Conservation (phyloP, 805 yeast genomes). For the Lipomyces yamanashiensis region DNA sequence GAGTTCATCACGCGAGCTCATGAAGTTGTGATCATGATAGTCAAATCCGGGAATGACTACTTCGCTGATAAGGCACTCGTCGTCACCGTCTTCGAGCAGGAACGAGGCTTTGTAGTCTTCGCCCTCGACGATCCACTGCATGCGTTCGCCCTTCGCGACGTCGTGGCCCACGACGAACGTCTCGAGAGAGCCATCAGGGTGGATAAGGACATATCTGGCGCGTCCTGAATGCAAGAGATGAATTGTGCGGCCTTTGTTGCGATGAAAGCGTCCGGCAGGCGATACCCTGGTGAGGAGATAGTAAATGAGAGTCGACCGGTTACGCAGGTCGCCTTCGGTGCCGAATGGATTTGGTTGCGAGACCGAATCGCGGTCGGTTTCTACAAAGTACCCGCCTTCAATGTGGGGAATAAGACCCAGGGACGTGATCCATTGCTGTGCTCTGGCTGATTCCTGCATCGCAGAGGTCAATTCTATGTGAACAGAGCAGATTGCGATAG, state of each 20-base stretch:
- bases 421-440: constrained; percentile 47
- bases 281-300: constrained; percentile 57
- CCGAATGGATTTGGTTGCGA: constrained; percentile 50
- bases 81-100: constrained; percentile 16
- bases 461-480: too few species aligned
- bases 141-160: constrained; percentile 53
- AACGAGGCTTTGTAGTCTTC: constrained; percentile 63
- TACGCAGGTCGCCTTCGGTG: constrained; percentile 42
- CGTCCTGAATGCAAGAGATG: constrained; percentile 61
- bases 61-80: constrained; percentile 45
- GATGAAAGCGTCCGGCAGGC: constrained; percentile 58
- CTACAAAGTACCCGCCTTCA: constrained; percentile 63
- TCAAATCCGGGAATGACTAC: constrained; percentile 69
- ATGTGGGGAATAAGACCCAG: constrained; percentile 52
- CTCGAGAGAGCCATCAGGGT: constrained; percentile 56
- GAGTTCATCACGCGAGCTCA: constrained; percentile 43
- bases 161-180: constrained; percentile 56
- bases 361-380: constrained; percentile 59
- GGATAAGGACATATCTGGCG: constrained; percentile 59
- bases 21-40: constrained; percentile 56
- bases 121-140: constrained; percentile 70
- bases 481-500: too few species aligned
- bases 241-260: constrained; percentile 57
- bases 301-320: constrained; percentile 57
- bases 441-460: constrained; percentile 28